Base-by-base conservation (phyloP, 2,329 filamentous ascomycete genomes). In the Cladophialophora bantiana region DNA sequence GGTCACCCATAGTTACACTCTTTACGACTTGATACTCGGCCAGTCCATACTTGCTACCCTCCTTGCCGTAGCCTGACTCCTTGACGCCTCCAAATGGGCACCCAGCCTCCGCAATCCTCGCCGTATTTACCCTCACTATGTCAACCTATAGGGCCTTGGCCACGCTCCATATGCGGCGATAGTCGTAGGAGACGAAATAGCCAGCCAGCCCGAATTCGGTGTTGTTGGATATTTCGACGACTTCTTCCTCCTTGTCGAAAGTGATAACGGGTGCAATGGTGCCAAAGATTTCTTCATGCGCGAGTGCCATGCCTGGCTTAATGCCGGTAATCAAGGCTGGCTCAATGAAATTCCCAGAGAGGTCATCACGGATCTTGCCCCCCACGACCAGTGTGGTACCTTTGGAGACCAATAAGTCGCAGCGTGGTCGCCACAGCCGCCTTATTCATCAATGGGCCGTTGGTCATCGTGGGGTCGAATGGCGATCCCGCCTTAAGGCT, bases 71-170 rank as follows among this genome's bases (percentile, higher is more conserved):
- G n/a, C n/a, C n/a, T n/a, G n/a, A n/a, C n/a, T 73, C 64, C 64
- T 73, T 73, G 34, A 74, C 71, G 15, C 73, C 73, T 13, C 72
- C 73, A 65, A 73, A 72, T 7, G 80, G 80, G 57, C 79, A 73
- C 3, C 82, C 83, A 9, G 79, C 76, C 72, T 85, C 84, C 73
- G 82, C 84, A 53, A 86, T 84, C 62, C 85, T 58, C 34, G 50
- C 62, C 4, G 83, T 84, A 71, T 85, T 85, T 48, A 84, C 68
- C 64, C 91, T 92, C 1, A 96, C 87, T 92, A 96, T 96, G 60
- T 92, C 92, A 1, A 94, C 90, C 76, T 96, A 90, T 35, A 96
- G 81, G 15, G 84, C 83, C 79, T 91, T 88, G 0, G 88, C 86
- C 0, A 92, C 68, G 15, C 65, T 32, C 54, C 50, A n/a, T 13